phyloP scores from a whole-genome alignment of 2,329 filamentous ascomycete genomes.

The Colletotrichum musae region DNA sequence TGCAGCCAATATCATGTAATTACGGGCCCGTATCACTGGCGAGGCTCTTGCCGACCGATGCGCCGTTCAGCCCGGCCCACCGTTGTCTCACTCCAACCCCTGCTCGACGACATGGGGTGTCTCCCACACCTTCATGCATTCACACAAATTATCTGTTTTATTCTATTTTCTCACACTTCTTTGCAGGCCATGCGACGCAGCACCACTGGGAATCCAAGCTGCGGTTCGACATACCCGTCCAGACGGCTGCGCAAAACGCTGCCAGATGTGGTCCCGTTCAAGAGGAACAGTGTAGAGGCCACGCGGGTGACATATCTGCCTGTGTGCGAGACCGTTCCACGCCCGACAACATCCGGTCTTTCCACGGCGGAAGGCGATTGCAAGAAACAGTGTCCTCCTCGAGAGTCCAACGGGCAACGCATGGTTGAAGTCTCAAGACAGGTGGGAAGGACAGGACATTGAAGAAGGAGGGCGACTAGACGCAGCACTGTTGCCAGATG shows the following conservation, averaged over 20 bases:
- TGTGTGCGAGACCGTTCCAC: background rate
- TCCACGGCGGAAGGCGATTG: background rate
- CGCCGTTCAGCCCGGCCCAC: slow-evolving; percentile 42
- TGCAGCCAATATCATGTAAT: slow-evolving; percentile 39
- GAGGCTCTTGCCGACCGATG: slow-evolving; percentile 44
- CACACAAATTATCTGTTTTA: slow-evolving; percentile 30
- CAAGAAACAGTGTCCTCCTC: background rate
- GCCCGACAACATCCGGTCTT: background rate
- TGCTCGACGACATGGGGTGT: slow-evolving; percentile 42
- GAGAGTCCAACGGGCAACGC: background rate
- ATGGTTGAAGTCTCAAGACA: no score
- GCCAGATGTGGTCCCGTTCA: background rate
- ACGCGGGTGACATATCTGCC: background rate
- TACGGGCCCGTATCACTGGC: slow-evolving; percentile 37
- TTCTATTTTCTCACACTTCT: slow-evolving; percentile 21
- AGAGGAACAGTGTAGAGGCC: background rate
- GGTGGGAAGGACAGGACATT: background rate
- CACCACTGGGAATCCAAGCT: slow-evolving; percentile 9
- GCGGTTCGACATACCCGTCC: slow-evolving; percentile 6
- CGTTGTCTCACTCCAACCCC: slow-evolving; percentile 42
- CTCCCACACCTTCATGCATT: slow-evolving; percentile 44
- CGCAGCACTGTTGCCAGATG: background rate
- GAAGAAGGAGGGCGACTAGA: background rate
- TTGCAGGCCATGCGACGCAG: slow-evolving; percentile 1
- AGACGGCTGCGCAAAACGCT: slow-evolving; percentile 2